These are phyloP conservation scores for Cyamopsis tetragonoloba DNA, from an alignment of 306 rosid species.

Conservation along the genomic window DNA sequence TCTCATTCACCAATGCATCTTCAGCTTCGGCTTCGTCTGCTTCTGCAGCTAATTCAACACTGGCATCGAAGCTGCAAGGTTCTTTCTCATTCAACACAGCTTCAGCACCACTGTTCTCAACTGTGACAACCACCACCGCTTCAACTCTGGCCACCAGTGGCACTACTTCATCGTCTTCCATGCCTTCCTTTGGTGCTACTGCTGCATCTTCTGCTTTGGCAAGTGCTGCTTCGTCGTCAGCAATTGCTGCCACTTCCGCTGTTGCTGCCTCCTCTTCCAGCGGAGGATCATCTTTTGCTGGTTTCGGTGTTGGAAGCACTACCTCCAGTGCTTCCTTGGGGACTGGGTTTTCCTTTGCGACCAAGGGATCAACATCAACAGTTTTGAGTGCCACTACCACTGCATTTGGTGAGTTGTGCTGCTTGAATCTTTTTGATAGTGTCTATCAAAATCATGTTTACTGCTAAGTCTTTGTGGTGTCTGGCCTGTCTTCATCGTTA, in stretches of 20 bases:
- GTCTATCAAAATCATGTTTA: not conserved
- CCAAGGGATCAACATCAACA: constrained; percentile 44
- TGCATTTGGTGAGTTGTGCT: constrained; percentile 45
- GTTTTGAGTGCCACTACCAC: constrained; percentile 35
- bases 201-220: constrained; percentile 36
- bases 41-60: constrained; percentile 22
- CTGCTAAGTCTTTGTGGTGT: not conserved
- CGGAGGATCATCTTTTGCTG: constrained; percentile 38
- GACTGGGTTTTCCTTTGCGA: constrained; percentile 41
- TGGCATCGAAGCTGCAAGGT: constrained; percentile 34
- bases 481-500: not conserved
- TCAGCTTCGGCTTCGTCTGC: constrained; percentile 31
- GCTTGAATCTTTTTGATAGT: not conserved
- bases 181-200: constrained; percentile 38
- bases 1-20: constrained; percentile 42
- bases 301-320: constrained; percentile 27
- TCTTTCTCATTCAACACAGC: constrained; percentile 47
- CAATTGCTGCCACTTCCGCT: constrained; percentile 32
- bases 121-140: constrained; percentile 50
- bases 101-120: constrained; percentile 47
- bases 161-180: constrained; percentile 37
- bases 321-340: constrained; percentile 51
- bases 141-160: constrained; percentile 43
- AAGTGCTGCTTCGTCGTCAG: not conserved
- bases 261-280: constrained; percentile 31